Conservation (phyloP, 495 filamentous ascomycete genomes). For the Daldinia caldariorum region DNA sequence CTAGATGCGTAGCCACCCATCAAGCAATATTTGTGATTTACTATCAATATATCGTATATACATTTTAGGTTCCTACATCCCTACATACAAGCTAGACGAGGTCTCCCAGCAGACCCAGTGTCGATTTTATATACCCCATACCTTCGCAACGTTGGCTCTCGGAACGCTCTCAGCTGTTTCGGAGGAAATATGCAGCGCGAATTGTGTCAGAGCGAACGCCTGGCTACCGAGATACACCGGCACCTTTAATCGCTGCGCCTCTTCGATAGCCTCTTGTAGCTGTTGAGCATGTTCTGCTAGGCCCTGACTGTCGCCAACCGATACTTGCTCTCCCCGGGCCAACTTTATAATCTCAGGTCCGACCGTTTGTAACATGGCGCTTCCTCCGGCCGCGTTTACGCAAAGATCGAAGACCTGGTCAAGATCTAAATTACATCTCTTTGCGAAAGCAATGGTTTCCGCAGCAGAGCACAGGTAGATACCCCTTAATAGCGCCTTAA, state of each 20-base stretch:
- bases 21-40: neutral
- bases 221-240: constrained; percentile 54
- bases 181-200: constrained; percentile 42
- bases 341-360: constrained; percentile 65
- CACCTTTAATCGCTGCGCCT: constrained; percentile 57
- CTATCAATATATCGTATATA: neutral
- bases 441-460: constrained; percentile 74
- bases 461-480: constrained; percentile 72
- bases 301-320: constrained; percentile 27
- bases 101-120: neutral
- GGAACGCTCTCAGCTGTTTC: constrained; percentile 38
- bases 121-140: constrained; percentile 46
- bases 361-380: constrained; percentile 66
- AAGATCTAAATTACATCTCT: constrained; percentile 68
- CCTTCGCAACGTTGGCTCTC: constrained; percentile 48
- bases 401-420: constrained; percentile 74
- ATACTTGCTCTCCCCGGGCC: constrained; percentile 42
- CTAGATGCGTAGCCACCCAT: neutral
- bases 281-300: constrained; percentile 58
- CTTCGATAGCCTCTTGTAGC: constrained; percentile 61
- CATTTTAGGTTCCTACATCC: neutral
- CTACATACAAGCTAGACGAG: neutral
- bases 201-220: constrained; percentile 51
- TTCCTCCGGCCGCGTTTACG: constrained; percentile 74
- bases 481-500: constrained; percentile 67